Base-by-base conservation (phyloP, 192 early-diverging fungal genomes). In the Coemansia sp. region DNA sequence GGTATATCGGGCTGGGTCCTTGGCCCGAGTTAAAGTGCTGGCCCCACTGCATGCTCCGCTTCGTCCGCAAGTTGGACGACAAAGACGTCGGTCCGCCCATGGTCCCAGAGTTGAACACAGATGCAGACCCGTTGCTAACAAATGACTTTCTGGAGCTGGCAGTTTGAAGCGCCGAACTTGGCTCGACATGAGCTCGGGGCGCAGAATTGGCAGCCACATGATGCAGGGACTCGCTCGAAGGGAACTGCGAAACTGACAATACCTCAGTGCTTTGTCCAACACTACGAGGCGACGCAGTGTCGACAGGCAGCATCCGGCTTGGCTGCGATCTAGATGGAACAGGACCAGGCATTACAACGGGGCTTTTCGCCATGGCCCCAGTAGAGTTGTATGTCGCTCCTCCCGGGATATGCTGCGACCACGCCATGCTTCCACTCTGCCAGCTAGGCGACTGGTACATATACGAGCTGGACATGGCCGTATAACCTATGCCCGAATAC, bases 361-460 rank as follows among this genome's bases (percentile, higher is more conserved):
- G 74, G 36, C 79, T 73, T 20, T 71, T 74, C 4, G 49, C 36
- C 17, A 65, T 11, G 6, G 60, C 61, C 3, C 58, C 69, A 12
- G 59, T 42, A n/a, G 78, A 76, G 10, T 58, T 41, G 38, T 58
- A 82, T 31, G 51, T 54, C 51, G 51, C 37, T 65, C 60, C 37
- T 65, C 60, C 6, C 43, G 27, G 19, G 56, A 65, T 15, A 40
- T 53, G 31, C 59, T 53, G 22, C 69, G 71, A 12, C 79, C 79
- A 82, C 0, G 70, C 62, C 6, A 71, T 54, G 68, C 71, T 74
- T 6, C 62, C 68, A 29, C 79, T 82, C 60, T 82, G 79, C 79
- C 79, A 82, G 53, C 79, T 82, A 10, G 79, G 75, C 58, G 74
- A 76, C 57, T 67, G 70, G 32, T 62, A 67, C 14, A 64, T 38